These are phyloP conservation scores for Primulina eburnea DNA, from an alignment of 257 asterid species.

Conservation along the genomic window DNA sequence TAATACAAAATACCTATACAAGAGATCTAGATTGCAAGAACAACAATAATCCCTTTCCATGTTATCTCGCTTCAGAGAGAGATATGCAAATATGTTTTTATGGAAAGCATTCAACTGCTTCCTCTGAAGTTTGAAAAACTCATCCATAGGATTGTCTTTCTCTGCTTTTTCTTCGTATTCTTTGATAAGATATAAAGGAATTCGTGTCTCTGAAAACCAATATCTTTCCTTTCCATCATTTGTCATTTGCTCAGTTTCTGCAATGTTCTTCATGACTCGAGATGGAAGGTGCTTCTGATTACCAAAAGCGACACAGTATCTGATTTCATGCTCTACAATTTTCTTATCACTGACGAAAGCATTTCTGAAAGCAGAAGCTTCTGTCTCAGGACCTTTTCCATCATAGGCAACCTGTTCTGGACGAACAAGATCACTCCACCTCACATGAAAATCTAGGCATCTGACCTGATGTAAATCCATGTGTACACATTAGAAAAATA, in stretches of 20 bases:
- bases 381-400: conserved; percentile 67
- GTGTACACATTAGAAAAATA: conserved; percentile 15
- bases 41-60: conserved; percentile 40
- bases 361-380: conserved; percentile 77
- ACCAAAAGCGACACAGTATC: conserved; percentile 68
- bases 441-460: conserved; percentile 63
- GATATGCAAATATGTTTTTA: conserved; percentile 51
- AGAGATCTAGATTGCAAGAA: conserved; percentile 55
- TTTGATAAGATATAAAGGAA: conserved; percentile 73
- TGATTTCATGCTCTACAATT: conserved; percentile 42
- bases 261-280: conserved; percentile 64
- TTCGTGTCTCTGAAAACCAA: conserved; percentile 72
- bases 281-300: conserved; percentile 84
- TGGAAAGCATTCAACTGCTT: conserved; percentile 41
- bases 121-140: conserved; percentile 42
- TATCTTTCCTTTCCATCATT: conserved; percentile 58
- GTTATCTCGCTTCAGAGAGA: conserved; percentile 50
- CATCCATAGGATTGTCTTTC: conserved; percentile 35
- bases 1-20: conserved; percentile 48
- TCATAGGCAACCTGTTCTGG: conserved; percentile 57
- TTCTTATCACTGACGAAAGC: conserved; percentile 60
- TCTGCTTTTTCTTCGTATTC: conserved; percentile 60
- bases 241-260: conserved; percentile 51
- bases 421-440: conserved; percentile 77
- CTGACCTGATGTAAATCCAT: conserved; percentile 59